A percentile compares a stretch with the other conserved stretches of the same genome.
Conservation (phyloP, 1,284 basidiomycete species). For the Ganoderma lucidum region DNA sequence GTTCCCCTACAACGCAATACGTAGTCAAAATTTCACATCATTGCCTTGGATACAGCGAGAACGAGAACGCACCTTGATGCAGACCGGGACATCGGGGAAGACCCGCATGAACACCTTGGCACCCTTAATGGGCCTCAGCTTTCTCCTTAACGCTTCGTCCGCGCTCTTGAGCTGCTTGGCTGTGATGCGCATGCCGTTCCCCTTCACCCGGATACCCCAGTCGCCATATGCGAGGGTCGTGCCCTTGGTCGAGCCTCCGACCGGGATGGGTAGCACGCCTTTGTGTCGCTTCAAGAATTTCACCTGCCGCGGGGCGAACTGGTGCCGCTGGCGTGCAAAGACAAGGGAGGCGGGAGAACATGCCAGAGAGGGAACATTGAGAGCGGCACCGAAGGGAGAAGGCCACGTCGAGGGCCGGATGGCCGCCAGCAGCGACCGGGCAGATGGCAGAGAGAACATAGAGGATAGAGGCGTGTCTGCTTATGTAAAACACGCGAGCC, state of each 20-base stretch:
- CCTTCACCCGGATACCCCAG: constrained; percentile 91
- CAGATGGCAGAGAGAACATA: constrained; percentile 43
- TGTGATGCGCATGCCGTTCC: constrained; percentile 83
- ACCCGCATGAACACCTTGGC: constrained; percentile 89
- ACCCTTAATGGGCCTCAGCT: constrained; percentile 92
- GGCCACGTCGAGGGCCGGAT: constrained; percentile 36
- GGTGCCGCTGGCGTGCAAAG: constrained; percentile 49
- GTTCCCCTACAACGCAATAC: neutral
- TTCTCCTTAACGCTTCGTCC: constrained; percentile 90
- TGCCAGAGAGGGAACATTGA: constrained; percentile 21
- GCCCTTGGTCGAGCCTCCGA: constrained; percentile 92
- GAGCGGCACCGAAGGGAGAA: constrained; percentile 20
- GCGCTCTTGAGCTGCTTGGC: constrained; percentile 92
- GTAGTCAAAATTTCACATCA: neutral
- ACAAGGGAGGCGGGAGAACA: constrained; percentile 25
- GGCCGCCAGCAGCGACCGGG: constrained; percentile 42
- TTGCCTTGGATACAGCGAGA: neutral
- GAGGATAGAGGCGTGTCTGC: neutral
- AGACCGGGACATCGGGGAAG: constrained; percentile 93
- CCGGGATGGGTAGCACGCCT: constrained; percentile 83
- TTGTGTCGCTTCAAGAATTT: constrained; percentile 91
- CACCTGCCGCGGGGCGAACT: constrained; percentile 85
- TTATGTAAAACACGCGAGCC: constrained; percentile 20
- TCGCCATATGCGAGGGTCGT: constrained; percentile 91
- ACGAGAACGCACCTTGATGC: constrained; percentile 80